Evolutionary conservation across 73 alveolate species (phyloP), one percentile per base, ranked within the genome.

Genomic region (Tetrahymena malaccensis): DNA sequence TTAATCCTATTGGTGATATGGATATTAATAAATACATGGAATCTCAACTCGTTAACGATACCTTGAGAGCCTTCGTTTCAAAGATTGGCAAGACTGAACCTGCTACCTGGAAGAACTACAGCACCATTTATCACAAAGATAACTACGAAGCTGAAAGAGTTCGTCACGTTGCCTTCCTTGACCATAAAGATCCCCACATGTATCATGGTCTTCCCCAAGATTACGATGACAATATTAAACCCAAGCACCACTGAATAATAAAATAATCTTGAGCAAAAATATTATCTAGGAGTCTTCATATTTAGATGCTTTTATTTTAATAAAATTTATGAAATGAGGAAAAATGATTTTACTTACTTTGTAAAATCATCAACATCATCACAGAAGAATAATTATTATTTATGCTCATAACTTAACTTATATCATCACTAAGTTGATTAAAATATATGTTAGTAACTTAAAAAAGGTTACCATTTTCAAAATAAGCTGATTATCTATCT

Each of bases 1-100:
- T 98, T 50, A 97, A 98, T 93, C 99, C 99, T 21, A 96, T 98
- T 56, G 99, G 99, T 55, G 99, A 98, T 94, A 93, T 98, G 98
- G 96, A 96, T 96, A 95, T 98, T 35, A 96, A 97, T 43, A 96
- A 93, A 37, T 85, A 50, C 31, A 50, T 70, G 44, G 97, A 95
- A 43, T 89, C 93, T 95, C 55, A 70, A 43, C 95, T 95, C 17
- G 97, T 95, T 22, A 95, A 95, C 56, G 97, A 95, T 35, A 85
- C 33, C 85, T 95, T 95, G 85, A 95, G 97, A 95, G 33, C 43
- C 22, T 95, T 95, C 89, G 94, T 94, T 50, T 95, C 97, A 13
- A 95, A 94, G 94, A 13, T 95, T 50, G 94, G 95, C 56, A 95
- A 89, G 85, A 85, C 95, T 85, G 97, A 95, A 35, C 97, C 97